These are phyloP conservation scores for Tephrocybe sp. DNA, from an alignment of 768 basidiomycete genomes.

Conservation along the genomic window DNA sequence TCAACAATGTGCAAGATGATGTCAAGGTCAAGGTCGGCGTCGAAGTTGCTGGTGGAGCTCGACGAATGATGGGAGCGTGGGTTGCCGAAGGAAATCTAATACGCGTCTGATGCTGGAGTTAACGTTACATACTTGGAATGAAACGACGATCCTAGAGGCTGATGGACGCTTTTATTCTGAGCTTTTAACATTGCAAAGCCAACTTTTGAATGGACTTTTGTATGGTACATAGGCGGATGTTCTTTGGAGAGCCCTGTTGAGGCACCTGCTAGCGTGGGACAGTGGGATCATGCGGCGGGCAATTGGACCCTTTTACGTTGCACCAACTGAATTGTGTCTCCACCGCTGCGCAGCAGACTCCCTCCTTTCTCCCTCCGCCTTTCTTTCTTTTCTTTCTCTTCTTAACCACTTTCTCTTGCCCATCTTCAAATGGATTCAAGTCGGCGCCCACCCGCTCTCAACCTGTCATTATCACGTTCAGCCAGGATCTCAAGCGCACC, in stretches of 20 bases:
- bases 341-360: constrained; percentile 8
- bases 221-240: too few relatives aligned
- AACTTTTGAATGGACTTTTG: too few relatives aligned
- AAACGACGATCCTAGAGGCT: too few relatives aligned
- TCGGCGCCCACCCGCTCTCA: constrained; percentile 22
- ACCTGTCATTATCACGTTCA: constrained; percentile 28
- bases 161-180: too few relatives aligned
- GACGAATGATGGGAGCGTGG: background rate
- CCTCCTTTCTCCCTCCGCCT: constrained; percentile 16
- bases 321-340: constrained; percentile 1
- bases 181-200: too few relatives aligned
- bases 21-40: background rate
- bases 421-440: constrained; percentile 29
- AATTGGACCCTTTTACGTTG: constrained; percentile 9
- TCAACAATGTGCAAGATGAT: too few relatives aligned
- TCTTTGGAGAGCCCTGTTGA: too few relatives aligned
- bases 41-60: background rate
- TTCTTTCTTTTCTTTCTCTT: constrained; percentile 9
- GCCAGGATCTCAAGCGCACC: constrained; percentile 24
- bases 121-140: too few relatives aligned
- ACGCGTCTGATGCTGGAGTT: too few relatives aligned
- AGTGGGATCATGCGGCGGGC: constrained; percentile 5
- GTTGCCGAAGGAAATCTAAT: too few relatives aligned
- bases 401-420: constrained; percentile 25
- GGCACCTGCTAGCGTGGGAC: constrained; percentile 16